A percentile compares a stretch with the other conserved stretches of the same genome.
Conservation (phyloP, 2,329 filamentous ascomycete genomes). For the Taxawa tesnikishii region DNA sequence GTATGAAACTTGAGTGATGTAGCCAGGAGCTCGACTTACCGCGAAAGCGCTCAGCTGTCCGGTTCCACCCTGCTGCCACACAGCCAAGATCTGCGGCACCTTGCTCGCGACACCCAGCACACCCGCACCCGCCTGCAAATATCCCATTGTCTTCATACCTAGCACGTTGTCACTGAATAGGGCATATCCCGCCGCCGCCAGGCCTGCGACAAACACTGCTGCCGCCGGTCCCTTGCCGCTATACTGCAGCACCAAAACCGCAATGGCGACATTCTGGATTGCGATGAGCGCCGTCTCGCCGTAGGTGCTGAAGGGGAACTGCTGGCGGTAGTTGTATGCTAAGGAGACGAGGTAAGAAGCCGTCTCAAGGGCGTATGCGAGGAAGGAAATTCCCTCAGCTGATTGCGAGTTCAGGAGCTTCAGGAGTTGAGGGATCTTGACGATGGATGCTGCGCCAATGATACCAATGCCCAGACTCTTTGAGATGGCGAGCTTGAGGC, state of each 20-base stretch:
- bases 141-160: slow-evolving; percentile 53
- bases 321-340: slow-evolving; percentile 82
- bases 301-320: slow-evolving; percentile 92
- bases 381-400: slow-evolving; percentile 72
- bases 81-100: slow-evolving; percentile 80
- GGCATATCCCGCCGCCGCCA: slow-evolving; percentile 57
- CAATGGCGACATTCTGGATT: slow-evolving; percentile 83
- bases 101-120: slow-evolving; percentile 79
- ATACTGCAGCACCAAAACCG: slow-evolving; percentile 75
- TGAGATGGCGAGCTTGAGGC: slow-evolving; percentile 79
- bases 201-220: slow-evolving; percentile 63
- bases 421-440: slow-evolving; percentile 94
- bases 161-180: slow-evolving; percentile 58
- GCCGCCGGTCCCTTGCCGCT: slow-evolving; percentile 56
- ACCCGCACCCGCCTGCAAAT: slow-evolving; percentile 75
- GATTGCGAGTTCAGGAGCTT: slow-evolving; percentile 78
- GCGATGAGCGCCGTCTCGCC: slow-evolving; percentile 90
- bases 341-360: slow-evolving; percentile 76
- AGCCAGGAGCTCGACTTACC: slow-evolving; percentile 46
- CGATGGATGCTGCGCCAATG: slow-evolving; percentile 75
- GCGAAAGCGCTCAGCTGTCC: slow-evolving; percentile 95
- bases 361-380: slow-evolving; percentile 88
- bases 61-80: slow-evolving; percentile 75
- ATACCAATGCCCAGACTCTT: slow-evolving; percentile 92
- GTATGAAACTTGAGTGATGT: no score